Base-by-base conservation (phyloP, 2,329 filamentous ascomycete genomes). In the Cladosporium colombiae region DNA sequence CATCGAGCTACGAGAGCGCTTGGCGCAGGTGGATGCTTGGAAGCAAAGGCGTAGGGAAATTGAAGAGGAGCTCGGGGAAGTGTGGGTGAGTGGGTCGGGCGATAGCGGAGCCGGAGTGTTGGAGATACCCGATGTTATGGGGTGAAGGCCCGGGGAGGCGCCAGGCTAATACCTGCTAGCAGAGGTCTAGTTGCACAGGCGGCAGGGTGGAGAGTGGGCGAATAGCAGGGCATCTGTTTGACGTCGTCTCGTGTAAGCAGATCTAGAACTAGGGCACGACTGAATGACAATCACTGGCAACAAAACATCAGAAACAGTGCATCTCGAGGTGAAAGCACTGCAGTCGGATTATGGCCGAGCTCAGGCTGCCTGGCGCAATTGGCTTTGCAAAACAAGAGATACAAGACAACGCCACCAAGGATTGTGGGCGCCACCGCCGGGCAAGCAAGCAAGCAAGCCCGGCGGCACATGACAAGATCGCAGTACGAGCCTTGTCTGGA, bases 21-120 rank as follows among this genome's bases (percentile, higher is more conserved):
- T 99, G 8, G 85, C 87, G 13, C 89, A 92, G 78, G 94, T 98
- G 0, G 90, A 94, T 63, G 85, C 88, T 72, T 96, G 92, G 92
- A 92, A 94, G 82, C 80, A 81, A 70, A 85, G 95, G 60, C 87
- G 61, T 14, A 55, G 44, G 60, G 91, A 93, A 77, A 96, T 99
- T 73, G 93, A 98, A 73, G 79, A 80, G 52, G 94, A 99, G 80
- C 81, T 99, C 66, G 87, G 78, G 50, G 83, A 82, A 69, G 87
- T 89, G 5, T 88, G 86, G 83, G 79, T 87, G 58, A 50, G 49
- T n/a, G 53, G 23, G 35, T 27, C 61, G 50, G 61, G 50, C 21
- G 35, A 63, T 25, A 63, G 61, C 61, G 61, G 61, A 63, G 61
- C 50, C 33, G 33, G 50, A 7, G 18, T 56, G 49, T 55, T 53